These are phyloP conservation scores for Podospora pseudocomata DNA, from an alignment of 495 filamentous ascomycete genomes.

Conservation along the genomic window DNA sequence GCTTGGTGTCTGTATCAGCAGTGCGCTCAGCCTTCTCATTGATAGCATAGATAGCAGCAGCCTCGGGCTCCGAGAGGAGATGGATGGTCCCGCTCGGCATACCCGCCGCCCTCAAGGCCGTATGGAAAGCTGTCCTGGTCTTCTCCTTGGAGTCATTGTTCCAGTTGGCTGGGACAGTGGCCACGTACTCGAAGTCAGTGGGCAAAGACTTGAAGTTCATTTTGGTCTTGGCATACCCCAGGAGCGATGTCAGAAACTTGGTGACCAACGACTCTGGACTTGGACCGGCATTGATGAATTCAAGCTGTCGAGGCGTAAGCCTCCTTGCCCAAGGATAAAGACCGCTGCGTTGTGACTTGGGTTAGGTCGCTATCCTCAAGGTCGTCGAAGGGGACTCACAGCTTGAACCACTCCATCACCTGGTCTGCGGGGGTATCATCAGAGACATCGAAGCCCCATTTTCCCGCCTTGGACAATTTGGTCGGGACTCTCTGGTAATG, in stretches of 20 bases:
- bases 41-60: slow-evolving; percentile 54
- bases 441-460: slow-evolving; percentile 53
- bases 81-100: slow-evolving; percentile 33
- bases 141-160: slow-evolving; percentile 49
- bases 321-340: neutral
- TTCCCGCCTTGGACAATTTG: slow-evolving; percentile 14
- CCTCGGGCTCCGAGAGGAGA: slow-evolving; percentile 55
- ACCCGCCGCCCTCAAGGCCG: slow-evolving; percentile 36
- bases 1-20: slow-evolving; percentile 34
- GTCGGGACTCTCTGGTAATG: neutral
- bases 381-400: slow-evolving; percentile 27
- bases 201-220: slow-evolving; percentile 27
- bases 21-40: slow-evolving; percentile 21
- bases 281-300: neutral
- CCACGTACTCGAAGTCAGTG: slow-evolving; percentile 43
- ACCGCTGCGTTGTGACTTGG: neutral
- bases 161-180: slow-evolving; percentile 58
- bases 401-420: slow-evolving; percentile 54
- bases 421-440: slow-evolving; percentile 31
- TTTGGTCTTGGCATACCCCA: slow-evolving; percentile 25
- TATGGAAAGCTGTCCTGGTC: slow-evolving; percentile 45
- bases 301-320: too few species aligned
- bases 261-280: neutral
- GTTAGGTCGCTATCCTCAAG: neutral
- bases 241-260: slow-evolving; percentile 26